These are phyloP conservation scores for Penicillium sp. DNA, from an alignment of 2,329 filamentous ascomycete species.

Conservation along the genomic window DNA sequence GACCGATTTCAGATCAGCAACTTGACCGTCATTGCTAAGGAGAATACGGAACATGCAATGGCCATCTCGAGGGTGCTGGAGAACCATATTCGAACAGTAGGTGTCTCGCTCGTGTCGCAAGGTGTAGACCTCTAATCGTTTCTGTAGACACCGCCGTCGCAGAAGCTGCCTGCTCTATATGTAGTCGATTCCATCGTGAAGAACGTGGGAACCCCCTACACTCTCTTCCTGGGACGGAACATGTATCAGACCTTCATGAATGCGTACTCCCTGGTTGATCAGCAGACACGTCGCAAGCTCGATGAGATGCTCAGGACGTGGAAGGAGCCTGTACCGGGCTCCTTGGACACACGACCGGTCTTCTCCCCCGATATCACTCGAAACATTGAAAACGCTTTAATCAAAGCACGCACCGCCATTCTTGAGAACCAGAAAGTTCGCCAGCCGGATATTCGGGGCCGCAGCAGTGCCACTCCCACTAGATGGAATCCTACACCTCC, in stretches of 20 bases:
- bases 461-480: conserved; percentile 52
- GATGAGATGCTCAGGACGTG: conserved; percentile 97
- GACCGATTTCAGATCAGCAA: conserved; percentile 96
- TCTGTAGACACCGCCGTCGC: conserved; percentile 74
- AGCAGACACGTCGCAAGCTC: conserved; percentile 79
- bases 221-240: conserved; percentile 86
- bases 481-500: conserved; percentile 74
- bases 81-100: conserved; percentile 92
- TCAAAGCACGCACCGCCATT: conserved; percentile 69
- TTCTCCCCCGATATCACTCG: conserved; percentile 83
- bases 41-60: conserved; percentile 93
- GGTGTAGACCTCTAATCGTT: conserved; percentile 15
- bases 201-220: conserved; percentile 97
- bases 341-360: conserved; percentile 86
- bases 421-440: conserved; percentile 50
- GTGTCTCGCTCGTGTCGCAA: conserved; percentile 38
- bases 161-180: conserved; percentile 93
- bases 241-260: conserved; percentile 96
- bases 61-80: conserved; percentile 88
- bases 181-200: conserved; percentile 98
- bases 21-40: conserved; percentile 93
- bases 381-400: conserved; percentile 89
- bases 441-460: conserved; percentile 56
- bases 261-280: conserved; percentile 85
- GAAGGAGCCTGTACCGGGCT: conserved; percentile 95